Percentiles rank a stretch among this genome's conserved stretches.
phyloP scores from a whole-genome alignment of 139 green algal species.

The Chlamydomonas incerta region DNA sequence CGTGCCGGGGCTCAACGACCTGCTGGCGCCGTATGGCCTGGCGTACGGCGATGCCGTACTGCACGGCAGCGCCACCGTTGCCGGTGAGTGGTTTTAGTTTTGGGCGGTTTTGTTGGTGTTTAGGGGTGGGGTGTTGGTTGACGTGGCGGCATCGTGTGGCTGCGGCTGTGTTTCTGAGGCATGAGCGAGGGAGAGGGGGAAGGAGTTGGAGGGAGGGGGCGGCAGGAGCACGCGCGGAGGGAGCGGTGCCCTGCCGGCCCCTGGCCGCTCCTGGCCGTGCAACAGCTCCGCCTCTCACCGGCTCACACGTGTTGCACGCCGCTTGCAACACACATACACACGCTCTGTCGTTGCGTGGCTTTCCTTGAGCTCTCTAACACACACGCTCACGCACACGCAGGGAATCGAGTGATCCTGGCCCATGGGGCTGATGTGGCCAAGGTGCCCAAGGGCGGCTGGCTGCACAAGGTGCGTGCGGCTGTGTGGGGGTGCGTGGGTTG shows the following conservation, averaged over 20 bases:
- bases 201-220: neutral
- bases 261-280: neutral
- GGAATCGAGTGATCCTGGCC: slow-evolving; percentile 4
- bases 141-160: too few relatives aligned
- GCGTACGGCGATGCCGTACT: slow-evolving; percentile 84
- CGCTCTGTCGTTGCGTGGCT: too few relatives aligned
- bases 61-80: slow-evolving; percentile 47
- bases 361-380: neutral
- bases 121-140: too few relatives aligned
- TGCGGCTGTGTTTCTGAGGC: too few relatives aligned
- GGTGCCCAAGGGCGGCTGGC: slow-evolving; percentile 49
- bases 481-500: neutral
- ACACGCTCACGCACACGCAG: neutral
- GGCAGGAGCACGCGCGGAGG: neutral
- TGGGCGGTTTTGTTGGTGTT: neutral
- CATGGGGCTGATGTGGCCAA: slow-evolving; percentile 41
- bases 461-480: slow-evolving; percentile 15
- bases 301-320: too few relatives aligned
- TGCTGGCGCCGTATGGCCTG: slow-evolving; percentile 88
- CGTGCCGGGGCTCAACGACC: slow-evolving; percentile 96
- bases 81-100: neutral
- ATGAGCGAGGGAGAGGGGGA: neutral
- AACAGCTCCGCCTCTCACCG: too few relatives aligned
- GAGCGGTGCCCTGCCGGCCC: neutral
- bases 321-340: too few relatives aligned